Evolutionary conservation across 2,329 filamentous ascomycete genomes (phyloP).

Genomic region (Neospermospora avenae): DNA sequence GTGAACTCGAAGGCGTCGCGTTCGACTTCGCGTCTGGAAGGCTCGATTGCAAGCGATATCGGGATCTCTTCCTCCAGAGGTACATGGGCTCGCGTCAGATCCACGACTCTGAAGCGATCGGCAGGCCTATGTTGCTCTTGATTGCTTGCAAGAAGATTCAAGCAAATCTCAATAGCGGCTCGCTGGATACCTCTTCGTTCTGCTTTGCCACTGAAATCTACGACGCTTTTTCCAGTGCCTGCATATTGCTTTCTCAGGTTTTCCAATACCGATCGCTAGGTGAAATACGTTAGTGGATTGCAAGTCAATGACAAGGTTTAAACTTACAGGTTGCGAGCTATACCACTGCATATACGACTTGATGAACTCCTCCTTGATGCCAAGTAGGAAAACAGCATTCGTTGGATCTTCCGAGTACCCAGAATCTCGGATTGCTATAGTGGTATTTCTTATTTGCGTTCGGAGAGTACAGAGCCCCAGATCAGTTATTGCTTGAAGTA

Average conservation of each 20-base stretch:
- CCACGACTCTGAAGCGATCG: constrained; percentile 27
- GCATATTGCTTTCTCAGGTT: neutral
- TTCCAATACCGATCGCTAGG: neutral
- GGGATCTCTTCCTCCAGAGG: constrained; percentile 21
- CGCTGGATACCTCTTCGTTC: constrained; percentile 30
- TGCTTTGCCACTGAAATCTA: constrained; percentile 29
- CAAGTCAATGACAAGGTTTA: neutral
- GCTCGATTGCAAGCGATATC: constrained; percentile 25
- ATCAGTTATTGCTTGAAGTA: neutral
- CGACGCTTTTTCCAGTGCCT: neutral
- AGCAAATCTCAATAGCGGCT: constrained; percentile 29
- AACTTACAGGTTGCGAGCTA: constrained; percentile 5
- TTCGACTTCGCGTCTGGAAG: constrained; percentile 27
- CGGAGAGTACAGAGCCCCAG: neutral
- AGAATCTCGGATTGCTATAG: neutral
- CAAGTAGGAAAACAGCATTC: neutral
- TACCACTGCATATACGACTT: constrained; percentile 7
- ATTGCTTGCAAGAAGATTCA: constrained; percentile 30
- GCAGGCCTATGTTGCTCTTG: constrained; percentile 31
- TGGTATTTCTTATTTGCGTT: neutral
- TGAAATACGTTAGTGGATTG: neutral
- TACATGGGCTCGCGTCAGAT: constrained; percentile 12
- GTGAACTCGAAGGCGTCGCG: constrained; percentile 28
- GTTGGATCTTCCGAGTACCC: neutral
- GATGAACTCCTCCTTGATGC: constrained; percentile 9